phyloP scores from a whole-genome alignment of 2,329 filamentous ascomycete species.

The Boeremia exigua region DNA sequence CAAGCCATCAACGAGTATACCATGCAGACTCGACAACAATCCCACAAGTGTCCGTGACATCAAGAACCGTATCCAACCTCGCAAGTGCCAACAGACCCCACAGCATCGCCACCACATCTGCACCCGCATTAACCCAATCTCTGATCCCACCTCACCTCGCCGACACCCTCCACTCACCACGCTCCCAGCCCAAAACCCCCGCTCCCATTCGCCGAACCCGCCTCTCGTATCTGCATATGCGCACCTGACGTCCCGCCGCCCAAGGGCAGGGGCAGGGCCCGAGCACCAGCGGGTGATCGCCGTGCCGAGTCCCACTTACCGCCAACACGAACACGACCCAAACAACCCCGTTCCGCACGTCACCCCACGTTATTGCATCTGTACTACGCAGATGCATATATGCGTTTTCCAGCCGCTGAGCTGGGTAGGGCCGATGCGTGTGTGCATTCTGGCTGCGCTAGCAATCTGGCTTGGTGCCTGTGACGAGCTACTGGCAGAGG shows the following conservation, averaged over 20 bases:
- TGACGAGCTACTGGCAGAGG: background rate
- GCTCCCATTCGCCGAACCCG: background rate
- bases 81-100: background rate
- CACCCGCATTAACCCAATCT: background rate
- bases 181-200: background rate
- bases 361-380: background rate
- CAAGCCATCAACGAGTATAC: background rate
- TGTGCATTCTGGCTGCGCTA: too few relatives aligned
- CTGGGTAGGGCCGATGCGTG: too few relatives aligned
- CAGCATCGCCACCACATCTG: too few relatives aligned
- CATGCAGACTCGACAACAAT: too few relatives aligned
- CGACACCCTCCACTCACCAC: background rate
- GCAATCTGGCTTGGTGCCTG: background rate
- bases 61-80: too few relatives aligned
- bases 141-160: background rate
- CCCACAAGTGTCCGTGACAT: too few relatives aligned
- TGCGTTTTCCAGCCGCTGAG: too few relatives aligned
- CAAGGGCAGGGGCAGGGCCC: background rate
- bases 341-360: background rate
- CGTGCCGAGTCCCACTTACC: background rate
- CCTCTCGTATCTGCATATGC: background rate
- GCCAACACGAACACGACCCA: background rate
- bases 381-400: too few relatives aligned
- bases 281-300: slow-evolving; percentile 1
- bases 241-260: background rate